phyloP scores from a whole-genome alignment of 768 basidiomycete genomes.

The Amanita inopinata region DNA sequence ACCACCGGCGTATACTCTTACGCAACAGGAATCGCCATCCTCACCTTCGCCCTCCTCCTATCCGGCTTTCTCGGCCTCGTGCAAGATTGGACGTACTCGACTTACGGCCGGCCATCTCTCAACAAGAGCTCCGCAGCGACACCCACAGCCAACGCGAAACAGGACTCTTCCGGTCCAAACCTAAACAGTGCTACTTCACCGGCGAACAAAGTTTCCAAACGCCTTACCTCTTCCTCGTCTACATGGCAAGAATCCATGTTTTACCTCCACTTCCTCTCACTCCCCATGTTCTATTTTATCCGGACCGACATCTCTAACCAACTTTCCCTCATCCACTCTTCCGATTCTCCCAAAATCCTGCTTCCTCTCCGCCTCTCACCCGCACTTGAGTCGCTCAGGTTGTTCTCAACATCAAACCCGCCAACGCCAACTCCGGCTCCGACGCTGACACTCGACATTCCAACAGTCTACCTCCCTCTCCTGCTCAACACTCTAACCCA shows the following conservation, averaged over 20 bases:
- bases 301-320: constrained; percentile 28
- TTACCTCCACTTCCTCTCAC: constrained; percentile 74
- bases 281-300: constrained; percentile 68
- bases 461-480: constrained; percentile 53
- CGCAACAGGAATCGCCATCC: constrained; percentile 60
- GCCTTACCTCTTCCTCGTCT: constrained; percentile 15
- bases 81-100: constrained; percentile 75
- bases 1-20: constrained; percentile 34
- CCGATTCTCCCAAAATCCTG: constrained; percentile 13
- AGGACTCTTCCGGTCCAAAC: too few relatives aligned
- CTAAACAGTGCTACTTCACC: constrained; percentile 8
- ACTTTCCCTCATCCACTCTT: constrained; percentile 18
- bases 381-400: constrained; percentile 6
- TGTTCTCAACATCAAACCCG: background rate
- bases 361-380: constrained; percentile 15
- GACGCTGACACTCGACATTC: constrained; percentile 27
- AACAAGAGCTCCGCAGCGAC: background rate
- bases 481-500: constrained; percentile 75
- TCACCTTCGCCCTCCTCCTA: constrained; percentile 68
- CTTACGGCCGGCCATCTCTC: constrained; percentile 20
- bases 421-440: constrained; percentile 13
- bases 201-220: constrained; percentile 9
- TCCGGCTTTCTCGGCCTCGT: constrained; percentile 75
- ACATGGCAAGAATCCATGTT: constrained; percentile 90
- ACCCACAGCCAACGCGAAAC: background rate